Evolutionary conservation across 202 grass and related monocot genomes (phyloP), one percentile per base, ranked within the genome.

Genomic region (Cymbopogon flexuosus): DNA sequence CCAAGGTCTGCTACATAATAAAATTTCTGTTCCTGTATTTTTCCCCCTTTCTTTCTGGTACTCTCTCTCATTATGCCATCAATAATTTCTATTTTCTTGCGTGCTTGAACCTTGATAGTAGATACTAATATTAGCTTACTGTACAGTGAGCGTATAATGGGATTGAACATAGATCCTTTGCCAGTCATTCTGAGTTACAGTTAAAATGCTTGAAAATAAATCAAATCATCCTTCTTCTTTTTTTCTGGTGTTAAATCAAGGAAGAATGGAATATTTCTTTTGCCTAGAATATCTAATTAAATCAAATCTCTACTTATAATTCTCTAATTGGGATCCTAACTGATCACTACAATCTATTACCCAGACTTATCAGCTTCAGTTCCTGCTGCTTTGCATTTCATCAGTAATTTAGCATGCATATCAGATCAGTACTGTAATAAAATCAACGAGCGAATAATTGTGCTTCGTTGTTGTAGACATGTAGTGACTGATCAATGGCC

Each of bases 1-100:
- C 54, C 72, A 72, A 90, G 70, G 70, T 72, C 14, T 49, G 68
- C 7, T 18, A 31, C 13, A 29, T 49, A 70, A 5, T 59, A 56
- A 7, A 56, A 56, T 57, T 57, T 57, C 7, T 57, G 7, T 21
- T 57, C 52, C 52, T 56, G 6, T 56, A 49, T 49, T 49, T 16
- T 45, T 16, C 15, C 10, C 14, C 51, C 8, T 22, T 22, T 2
- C 2, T 57, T 23, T 21, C 21, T 21, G 19, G 19, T 11, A 58
- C 2, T 8, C 21, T 59, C 56, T 24, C 0, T 59, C 56, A 0
- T 0, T 59, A 24, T 59, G 22, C 0, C 21, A 61, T 61, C 58
- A 27, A 13, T 29, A 61, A 61, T 61, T 61, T 60, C 14, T 56
- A 21, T 54, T 15, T 70, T 46, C 7, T 45, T 51, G 43, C 24